These are phyloP conservation scores for Exophiala dermatitidis DNA, from an alignment of 2,329 filamentous ascomycete genomes.

Conservation along the genomic window DNA sequence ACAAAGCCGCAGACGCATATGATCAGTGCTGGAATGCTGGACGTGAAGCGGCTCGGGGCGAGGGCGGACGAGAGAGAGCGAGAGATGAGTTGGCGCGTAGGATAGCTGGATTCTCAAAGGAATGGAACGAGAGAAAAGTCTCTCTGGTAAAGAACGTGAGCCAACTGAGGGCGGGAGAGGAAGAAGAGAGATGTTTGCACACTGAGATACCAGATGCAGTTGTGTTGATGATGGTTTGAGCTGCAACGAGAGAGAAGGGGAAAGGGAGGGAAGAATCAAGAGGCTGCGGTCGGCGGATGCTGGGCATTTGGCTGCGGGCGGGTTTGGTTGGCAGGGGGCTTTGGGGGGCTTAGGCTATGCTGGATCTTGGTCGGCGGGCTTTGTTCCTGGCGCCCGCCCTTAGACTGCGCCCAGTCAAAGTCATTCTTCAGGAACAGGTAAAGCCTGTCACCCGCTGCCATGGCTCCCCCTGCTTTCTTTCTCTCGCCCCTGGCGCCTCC, in stretches of 20 bases:
- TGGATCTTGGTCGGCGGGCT: background rate
- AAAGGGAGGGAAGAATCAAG: background rate
- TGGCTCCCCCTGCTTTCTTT: background rate
- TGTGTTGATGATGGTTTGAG: constrained; percentile 5
- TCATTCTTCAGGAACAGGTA: constrained; percentile 16
- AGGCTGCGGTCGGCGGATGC: constrained; percentile 9
- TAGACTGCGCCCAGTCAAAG: background rate
- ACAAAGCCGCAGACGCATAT: constrained; percentile 26
- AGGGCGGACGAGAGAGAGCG: constrained; percentile 5
- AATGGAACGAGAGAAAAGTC: constrained; percentile 28
- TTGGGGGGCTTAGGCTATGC: background rate
- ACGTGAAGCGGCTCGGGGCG: constrained; percentile 7
- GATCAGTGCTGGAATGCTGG: constrained; percentile 26
- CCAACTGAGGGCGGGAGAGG: constrained; percentile 22
- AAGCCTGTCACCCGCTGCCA: constrained; percentile 2
- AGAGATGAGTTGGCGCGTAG: constrained; percentile 16
- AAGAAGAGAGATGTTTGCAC: constrained; percentile 11
- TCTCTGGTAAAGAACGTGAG: constrained; percentile 26
- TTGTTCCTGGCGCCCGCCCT: background rate
- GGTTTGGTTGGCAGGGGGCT: background rate
- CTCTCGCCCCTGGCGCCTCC: background rate
- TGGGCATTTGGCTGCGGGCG: constrained; percentile 5
- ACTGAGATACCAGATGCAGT: constrained; percentile 5
- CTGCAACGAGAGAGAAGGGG: constrained; percentile 4
- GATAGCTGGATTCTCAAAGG: constrained; percentile 20